Evolutionary conservation across 805 yeast species (phyloP).

Genomic region (Candida nonsorbophila): DNA sequence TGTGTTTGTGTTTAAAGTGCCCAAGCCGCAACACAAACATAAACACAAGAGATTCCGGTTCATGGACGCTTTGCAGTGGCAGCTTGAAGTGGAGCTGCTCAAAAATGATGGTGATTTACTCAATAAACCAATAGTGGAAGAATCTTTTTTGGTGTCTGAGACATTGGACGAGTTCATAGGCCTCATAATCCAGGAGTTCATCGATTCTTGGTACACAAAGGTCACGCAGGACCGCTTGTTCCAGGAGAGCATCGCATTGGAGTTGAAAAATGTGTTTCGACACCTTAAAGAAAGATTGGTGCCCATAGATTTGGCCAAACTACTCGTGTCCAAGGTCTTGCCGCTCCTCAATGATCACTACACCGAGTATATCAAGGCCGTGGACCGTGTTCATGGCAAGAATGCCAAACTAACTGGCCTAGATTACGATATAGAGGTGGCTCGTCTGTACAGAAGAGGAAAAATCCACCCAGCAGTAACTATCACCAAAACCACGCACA

Average conservation of each 20-base stretch:
- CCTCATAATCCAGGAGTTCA: conserved; percentile 47
- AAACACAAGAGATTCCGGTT: conserved; percentile 4
- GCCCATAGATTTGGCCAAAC: conserved; percentile 46
- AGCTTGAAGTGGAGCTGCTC: neutral
- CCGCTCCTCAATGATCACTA: conserved; percentile 70
- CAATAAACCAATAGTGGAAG: conserved; percentile 30
- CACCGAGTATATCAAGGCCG: conserved; percentile 41
- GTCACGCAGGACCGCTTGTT: conserved; percentile 30
- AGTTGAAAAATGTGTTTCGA: conserved; percentile 37
- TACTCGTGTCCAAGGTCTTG: conserved; percentile 52
- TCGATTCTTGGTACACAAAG: conserved; percentile 50
- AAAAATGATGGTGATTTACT: conserved; percentile 15
- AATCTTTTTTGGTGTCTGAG: conserved; percentile 49
- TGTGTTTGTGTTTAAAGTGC: conserved; percentile 3
- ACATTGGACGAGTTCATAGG: conserved; percentile 46
- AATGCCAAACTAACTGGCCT: conserved; percentile 13
- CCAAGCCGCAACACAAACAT: neutral
- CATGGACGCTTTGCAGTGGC: conserved; percentile 5
- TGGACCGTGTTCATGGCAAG: conserved; percentile 24
- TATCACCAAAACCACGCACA: conserved; percentile 20
- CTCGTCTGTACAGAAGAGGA: conserved; percentile 43
- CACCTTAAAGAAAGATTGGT: conserved; percentile 39
- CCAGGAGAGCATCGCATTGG: conserved; percentile 36
- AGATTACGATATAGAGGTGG: conserved; percentile 37
- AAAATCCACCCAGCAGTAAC: conserved; percentile 55